Base-by-base conservation (phyloP, 345 rosid species). In the Laguncularia racemosa region DNA sequence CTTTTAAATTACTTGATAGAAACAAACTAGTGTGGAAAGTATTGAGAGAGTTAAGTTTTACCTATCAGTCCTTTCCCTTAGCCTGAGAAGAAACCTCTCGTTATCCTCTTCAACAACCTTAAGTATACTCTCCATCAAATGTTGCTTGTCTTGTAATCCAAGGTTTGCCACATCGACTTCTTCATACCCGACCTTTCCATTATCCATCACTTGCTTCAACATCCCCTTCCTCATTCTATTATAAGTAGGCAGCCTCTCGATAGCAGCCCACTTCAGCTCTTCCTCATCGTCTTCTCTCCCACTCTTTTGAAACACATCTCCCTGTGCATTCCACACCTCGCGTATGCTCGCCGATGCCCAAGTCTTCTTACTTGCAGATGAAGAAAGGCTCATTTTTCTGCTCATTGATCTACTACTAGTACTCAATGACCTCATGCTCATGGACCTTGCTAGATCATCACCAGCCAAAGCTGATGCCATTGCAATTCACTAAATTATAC, bases 21-120 rank as follows among this genome's bases (percentile, higher is more conserved):
- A 33, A 23, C 28, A 7, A 33, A 33, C 40, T 33, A 33, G 9
- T 7, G 11, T 9, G 40, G 11, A 33, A 33, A 17, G 38, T 46
- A 50, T 44, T 12, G 55, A n/a, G 20, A 54, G n/a, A 1, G 13
- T 9, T n/a, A 9, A 16, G 47, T 16, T n/a, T 38, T 14, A 83
- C 86, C 80, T 78, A 14, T 84, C 82, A 56, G 69, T 84, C 17
- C 84, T 76, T n/a, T 72, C 76, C 20, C 84, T 65, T 16, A 81
- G 69, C 33, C 73, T 57, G 12, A 38, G 61, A 14, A 84, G 72
- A 40, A 84, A 74, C 53, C 61, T 74, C 67, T 76, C 84, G 45
- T 84, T 84, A 49, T 81, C 89, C 17, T 78, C 79, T 55, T 84
- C 89, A 46, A 69, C 84, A 57, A 78, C 80, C 54, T 71, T 77